Conservation (phyloP, 768 basidiomycete species). For the Russula compacta region DNA sequence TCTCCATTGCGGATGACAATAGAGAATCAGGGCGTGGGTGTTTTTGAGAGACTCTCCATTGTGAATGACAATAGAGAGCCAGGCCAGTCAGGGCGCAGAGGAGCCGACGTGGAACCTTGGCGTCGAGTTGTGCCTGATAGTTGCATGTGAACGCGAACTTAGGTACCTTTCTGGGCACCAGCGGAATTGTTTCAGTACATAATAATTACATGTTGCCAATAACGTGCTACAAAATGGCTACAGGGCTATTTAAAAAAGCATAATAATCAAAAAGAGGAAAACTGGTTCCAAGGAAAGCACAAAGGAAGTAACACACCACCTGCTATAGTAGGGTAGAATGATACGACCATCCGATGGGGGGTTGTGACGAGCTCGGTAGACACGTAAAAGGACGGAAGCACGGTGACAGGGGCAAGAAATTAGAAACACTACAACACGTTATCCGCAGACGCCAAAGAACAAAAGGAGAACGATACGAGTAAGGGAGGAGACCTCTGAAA, state of each 20-base stretch:
- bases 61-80: slow-evolving; percentile 25
- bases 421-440: not conserved
- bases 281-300: not conserved
- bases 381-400: not conserved
- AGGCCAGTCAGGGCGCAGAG: slow-evolving; percentile 15
- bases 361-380: not conserved
- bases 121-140: slow-evolving; percentile 37
- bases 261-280: not conserved
- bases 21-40: slow-evolving; percentile 26
- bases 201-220: not conserved
- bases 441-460: not conserved
- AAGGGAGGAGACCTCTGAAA: not conserved
- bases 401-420: not conserved
- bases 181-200: not conserved
- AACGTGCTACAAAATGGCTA: not conserved
- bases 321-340: not conserved
- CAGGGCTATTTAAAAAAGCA: not conserved
- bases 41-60: slow-evolving; percentile 28
- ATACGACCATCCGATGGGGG: not conserved
- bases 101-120: slow-evolving; percentile 49
- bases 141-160: not conserved
- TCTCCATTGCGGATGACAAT: slow-evolving; percentile 26
- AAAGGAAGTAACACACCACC: not conserved
- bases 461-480: not conserved
- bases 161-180: not conserved